Evolutionary conservation across 1,139 yeast species (phyloP).

Genomic region (Blastobotrys apis): DNA sequence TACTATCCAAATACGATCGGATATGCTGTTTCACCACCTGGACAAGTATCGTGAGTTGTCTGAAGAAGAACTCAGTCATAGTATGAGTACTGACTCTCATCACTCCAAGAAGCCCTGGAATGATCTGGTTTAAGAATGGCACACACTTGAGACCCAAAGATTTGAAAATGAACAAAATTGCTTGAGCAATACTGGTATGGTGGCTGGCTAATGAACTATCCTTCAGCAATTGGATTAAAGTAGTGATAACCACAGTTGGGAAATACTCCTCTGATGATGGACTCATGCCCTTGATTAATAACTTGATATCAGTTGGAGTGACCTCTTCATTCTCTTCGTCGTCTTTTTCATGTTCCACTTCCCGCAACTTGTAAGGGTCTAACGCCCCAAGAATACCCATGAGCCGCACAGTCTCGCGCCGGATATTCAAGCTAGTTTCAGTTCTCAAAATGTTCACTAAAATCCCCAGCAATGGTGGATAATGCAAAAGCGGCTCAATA

Average conservation of each 20-base stretch:
- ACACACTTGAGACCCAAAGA: slow-evolving; percentile 86
- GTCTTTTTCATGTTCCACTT: slow-evolving; percentile 70
- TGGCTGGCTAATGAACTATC: slow-evolving; percentile 83
- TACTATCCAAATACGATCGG: slow-evolving; percentile 70
- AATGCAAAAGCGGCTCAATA: slow-evolving; percentile 85
- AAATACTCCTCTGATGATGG: slow-evolving; percentile 92
- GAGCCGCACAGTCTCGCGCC: slow-evolving; percentile 82
- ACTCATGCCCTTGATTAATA: slow-evolving; percentile 89
- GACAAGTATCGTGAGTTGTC: slow-evolving; percentile 77
- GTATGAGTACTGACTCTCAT: slow-evolving; percentile 82
- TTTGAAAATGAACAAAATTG: slow-evolving; percentile 85
- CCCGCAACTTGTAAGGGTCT: slow-evolving; percentile 93
- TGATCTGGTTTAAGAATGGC: slow-evolving; percentile 78
- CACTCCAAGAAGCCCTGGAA: slow-evolving; percentile 82
- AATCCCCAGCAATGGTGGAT: slow-evolving; percentile 82
- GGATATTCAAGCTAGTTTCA: slow-evolving; percentile 66
- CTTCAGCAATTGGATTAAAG: slow-evolving; percentile 73
- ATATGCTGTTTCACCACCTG: slow-evolving; percentile 86
- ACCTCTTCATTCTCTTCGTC: slow-evolving; percentile 70
- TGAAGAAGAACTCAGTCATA: slow-evolving; percentile 83
- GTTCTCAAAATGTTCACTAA: slow-evolving; percentile 76
- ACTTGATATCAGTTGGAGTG: slow-evolving; percentile 84
- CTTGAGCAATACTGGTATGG: slow-evolving; percentile 87
- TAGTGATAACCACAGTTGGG: slow-evolving; percentile 89
- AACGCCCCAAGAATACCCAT: slow-evolving; percentile 93